A percentile compares a stretch with the other conserved stretches of the same genome.
phyloP scores from a whole-genome alignment of 345 rosid genomes.

The Syzygium jambos region DNA sequence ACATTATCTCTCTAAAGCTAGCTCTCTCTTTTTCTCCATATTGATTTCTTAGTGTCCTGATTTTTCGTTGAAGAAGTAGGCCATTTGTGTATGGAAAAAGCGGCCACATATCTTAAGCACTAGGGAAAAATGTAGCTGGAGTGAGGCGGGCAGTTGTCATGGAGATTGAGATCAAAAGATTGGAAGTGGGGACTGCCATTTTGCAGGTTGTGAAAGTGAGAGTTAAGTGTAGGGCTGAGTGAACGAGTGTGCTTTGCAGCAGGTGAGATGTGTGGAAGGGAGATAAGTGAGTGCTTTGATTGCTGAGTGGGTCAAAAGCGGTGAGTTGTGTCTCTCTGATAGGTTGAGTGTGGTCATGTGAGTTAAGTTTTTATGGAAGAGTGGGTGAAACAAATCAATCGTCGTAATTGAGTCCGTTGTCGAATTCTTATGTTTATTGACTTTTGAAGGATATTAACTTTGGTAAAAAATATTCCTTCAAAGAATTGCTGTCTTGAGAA shows the following conservation, averaged over 20 bases:
- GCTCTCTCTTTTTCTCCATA: background rate
- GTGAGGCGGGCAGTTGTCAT: background rate
- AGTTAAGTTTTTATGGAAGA: background rate
- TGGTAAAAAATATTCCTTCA: no score
- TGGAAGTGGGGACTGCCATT: background rate
- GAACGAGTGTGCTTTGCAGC: background rate
- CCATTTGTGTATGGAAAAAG: background rate
- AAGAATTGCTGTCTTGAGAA: no score
- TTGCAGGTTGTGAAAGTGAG: background rate
- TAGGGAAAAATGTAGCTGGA: background rate
- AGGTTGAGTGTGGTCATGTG: background rate
- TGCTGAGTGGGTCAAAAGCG: background rate
- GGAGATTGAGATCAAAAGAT: background rate
- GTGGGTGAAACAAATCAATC: background rate
- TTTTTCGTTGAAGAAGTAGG: background rate
- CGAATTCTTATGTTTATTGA: no score
- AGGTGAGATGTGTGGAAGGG: background rate
- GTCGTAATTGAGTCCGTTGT: background rate
- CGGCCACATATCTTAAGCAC: background rate
- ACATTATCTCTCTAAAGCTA: background rate
- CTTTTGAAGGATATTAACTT: no score
- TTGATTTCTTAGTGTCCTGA: background rate
- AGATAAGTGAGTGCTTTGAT: no score
- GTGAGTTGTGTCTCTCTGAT: background rate
- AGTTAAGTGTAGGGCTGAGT: background rate